Evolutionary conservation across 345 rosid genomes (phyloP).

Genomic region (Gossypium stocksii): DNA sequence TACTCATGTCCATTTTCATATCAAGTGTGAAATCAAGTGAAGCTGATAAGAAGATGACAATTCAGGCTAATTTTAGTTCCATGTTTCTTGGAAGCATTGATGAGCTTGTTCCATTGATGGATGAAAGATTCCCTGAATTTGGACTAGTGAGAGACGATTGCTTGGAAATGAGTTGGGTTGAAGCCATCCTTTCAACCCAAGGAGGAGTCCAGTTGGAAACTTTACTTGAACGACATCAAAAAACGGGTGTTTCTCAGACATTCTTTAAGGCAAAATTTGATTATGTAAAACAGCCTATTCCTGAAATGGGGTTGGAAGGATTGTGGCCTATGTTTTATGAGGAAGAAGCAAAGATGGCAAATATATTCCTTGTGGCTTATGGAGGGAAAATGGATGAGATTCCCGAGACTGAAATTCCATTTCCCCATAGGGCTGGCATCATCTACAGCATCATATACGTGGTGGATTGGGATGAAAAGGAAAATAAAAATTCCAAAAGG

Average conservation of each 20-base stretch:
- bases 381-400: constrained; percentile 70
- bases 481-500: neutral
- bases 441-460: constrained; percentile 43
- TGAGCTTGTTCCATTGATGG: constrained; percentile 1
- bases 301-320: constrained; percentile 35
- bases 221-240: neutral
- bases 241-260: neutral
- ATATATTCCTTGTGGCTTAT: constrained; percentile 51
- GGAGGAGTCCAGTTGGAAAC: neutral
- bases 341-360: constrained; percentile 26
- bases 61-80: neutral
- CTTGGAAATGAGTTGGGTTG: constrained; percentile 1
- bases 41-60: neutral
- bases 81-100: neutral
- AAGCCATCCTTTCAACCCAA: neutral
- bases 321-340: constrained; percentile 37
- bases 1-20: neutral
- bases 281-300: constrained; percentile 28
- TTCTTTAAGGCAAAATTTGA: constrained; percentile 64
- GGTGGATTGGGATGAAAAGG: constrained; percentile 33
- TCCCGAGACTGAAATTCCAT: constrained; percentile 39
- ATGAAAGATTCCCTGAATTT: neutral
- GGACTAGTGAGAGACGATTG: neutral
- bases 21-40: neutral
- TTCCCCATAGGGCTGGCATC: constrained; percentile 53